These are phyloP conservation scores for Pythium aphanidermatum DNA, from an alignment of 352 stramenopile species.

Conservation along the genomic window DNA sequence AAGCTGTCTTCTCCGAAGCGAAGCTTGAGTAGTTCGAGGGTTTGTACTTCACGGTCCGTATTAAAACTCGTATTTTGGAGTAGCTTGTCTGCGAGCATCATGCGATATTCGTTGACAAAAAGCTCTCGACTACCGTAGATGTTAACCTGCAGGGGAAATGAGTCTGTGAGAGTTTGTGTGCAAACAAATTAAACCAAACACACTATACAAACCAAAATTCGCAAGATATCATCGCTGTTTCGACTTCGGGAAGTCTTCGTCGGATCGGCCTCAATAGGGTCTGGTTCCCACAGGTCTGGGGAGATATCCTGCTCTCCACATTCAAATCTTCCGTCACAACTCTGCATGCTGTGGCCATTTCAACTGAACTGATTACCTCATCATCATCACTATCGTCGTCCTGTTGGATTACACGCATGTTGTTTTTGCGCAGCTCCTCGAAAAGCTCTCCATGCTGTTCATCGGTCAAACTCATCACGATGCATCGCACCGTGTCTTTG, in stretches of 20 bases:
- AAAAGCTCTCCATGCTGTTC: slow-evolving; percentile 92
- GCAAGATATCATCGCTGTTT: slow-evolving; percentile 93
- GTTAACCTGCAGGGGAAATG: slow-evolving; percentile 49
- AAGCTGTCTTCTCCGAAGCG: slow-evolving; percentile 94
- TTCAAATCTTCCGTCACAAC: neutral
- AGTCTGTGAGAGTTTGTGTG: neutral
- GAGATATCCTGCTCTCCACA: slow-evolving; percentile 42
- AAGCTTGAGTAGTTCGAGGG: slow-evolving; percentile 96
- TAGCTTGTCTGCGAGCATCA: slow-evolving; percentile 97
- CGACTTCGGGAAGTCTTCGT: slow-evolving; percentile 72
- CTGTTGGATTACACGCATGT: slow-evolving; percentile 90
- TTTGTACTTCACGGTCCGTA: slow-evolving; percentile 93
- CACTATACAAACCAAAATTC: slow-evolving; percentile 84
- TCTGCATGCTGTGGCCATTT: neutral
- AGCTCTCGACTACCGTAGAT: slow-evolving; percentile 98
- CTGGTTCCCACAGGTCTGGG: slow-evolving; percentile 89
- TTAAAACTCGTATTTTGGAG: slow-evolving; percentile 92
- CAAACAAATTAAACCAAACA: neutral
- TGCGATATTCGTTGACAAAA: slow-evolving; percentile 98
- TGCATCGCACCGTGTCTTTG: slow-evolving; percentile 96
- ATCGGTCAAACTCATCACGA: slow-evolving; percentile 91
- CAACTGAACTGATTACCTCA: slow-evolving; percentile 41
- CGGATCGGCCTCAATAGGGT: slow-evolving; percentile 79
- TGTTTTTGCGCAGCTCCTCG: slow-evolving; percentile 91
- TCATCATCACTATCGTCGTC: slow-evolving; percentile 92